Evolutionary conservation across 495 filamentous ascomycete genomes (phyloP).

Genomic region (Penicillium daleae): DNA sequence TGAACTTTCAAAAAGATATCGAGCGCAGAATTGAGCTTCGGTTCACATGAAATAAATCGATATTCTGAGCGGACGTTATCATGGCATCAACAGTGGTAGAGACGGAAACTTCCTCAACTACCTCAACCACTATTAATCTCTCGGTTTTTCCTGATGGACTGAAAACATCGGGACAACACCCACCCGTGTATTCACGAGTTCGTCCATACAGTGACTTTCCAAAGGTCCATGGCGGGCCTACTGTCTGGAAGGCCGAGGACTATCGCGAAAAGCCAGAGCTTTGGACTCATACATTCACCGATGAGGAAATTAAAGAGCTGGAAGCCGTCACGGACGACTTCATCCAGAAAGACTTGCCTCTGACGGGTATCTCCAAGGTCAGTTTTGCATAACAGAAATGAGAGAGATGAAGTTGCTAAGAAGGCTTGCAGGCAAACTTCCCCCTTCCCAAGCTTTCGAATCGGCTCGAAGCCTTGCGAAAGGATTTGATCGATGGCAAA

Average conservation of each 20-base stretch:
- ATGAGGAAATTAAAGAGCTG: conserved; percentile 71
- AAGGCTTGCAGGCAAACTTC: conserved; percentile 44
- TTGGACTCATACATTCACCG: conserved; percentile 75
- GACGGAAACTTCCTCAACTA: conserved; percentile 1
- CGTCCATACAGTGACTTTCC: conserved; percentile 75
- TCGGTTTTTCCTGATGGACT: conserved; percentile 58
- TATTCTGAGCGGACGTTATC: not conserved
- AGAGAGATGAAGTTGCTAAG: not conserved
- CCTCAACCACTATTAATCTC: conserved; percentile 16
- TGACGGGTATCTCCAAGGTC: conserved; percentile 76
- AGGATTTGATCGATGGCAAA: conserved; percentile 79
- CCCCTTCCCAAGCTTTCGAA: conserved; percentile 62
- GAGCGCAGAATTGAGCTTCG: not conserved
- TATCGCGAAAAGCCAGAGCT: conserved; percentile 69
- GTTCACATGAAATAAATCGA: not conserved
- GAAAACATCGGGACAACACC: conserved; percentile 80
- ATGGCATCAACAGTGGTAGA: conserved; percentile 26
- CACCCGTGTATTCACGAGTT: conserved; percentile 68
- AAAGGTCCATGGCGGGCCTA: conserved; percentile 70
- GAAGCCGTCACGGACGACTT: conserved; percentile 68
- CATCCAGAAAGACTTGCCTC: conserved; percentile 58
- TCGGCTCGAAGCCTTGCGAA: conserved; percentile 60
- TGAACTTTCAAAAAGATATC: too few relatives aligned
- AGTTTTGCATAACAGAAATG: not conserved
- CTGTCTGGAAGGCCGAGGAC: conserved; percentile 77